A percentile compares a stretch with the other conserved stretches of the same genome.
Evolutionary conservation across 2,329 filamentous ascomycete genomes (phyloP).

Genomic region (Alternaria longipes): DNA sequence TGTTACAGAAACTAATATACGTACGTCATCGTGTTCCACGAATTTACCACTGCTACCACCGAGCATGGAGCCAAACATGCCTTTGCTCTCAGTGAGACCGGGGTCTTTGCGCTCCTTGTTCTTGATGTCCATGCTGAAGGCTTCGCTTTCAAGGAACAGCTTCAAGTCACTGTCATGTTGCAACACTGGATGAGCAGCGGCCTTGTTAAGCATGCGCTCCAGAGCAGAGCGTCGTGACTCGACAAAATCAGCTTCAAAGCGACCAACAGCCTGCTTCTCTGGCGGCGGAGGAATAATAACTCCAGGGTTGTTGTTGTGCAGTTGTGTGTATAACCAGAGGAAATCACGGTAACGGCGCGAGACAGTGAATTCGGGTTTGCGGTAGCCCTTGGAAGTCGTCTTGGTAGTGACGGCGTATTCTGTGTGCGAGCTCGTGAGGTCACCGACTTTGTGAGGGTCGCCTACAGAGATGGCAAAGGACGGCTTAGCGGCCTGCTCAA

Average conservation of each 20-base stretch:
- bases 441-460: slow-evolving; percentile 97
- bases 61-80: slow-evolving; percentile 86
- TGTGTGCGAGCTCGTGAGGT: slow-evolving; percentile 95
- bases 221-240: slow-evolving; percentile 89
- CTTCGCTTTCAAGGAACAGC: slow-evolving; percentile 94
- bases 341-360: slow-evolving; percentile 96
- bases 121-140: slow-evolving; percentile 96
- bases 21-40: slow-evolving; percentile 94
- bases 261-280: slow-evolving; percentile 95
- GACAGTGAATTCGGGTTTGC: slow-evolving; percentile 89
- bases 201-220: slow-evolving; percentile 98
- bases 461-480: slow-evolving; percentile 90
- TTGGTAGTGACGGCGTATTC: slow-evolving; percentile 96
- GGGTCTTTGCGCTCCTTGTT: slow-evolving; percentile 95
- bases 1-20: slow-evolving; percentile 43
- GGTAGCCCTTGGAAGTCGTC: slow-evolving; percentile 97
- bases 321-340: slow-evolving; percentile 93
- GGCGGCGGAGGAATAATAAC: slow-evolving; percentile 95
- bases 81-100: slow-evolving; percentile 87
- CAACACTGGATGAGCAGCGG: slow-evolving; percentile 83
- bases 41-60: slow-evolving; percentile 82
- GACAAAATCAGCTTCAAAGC: slow-evolving; percentile 96
- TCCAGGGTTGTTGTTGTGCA: slow-evolving; percentile 94
- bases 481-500: slow-evolving; percentile 94
- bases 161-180: slow-evolving; percentile 95